Conservation (phyloP, 192 early-diverging fungal genomes). For the Chytriomyces sp. region DNA sequence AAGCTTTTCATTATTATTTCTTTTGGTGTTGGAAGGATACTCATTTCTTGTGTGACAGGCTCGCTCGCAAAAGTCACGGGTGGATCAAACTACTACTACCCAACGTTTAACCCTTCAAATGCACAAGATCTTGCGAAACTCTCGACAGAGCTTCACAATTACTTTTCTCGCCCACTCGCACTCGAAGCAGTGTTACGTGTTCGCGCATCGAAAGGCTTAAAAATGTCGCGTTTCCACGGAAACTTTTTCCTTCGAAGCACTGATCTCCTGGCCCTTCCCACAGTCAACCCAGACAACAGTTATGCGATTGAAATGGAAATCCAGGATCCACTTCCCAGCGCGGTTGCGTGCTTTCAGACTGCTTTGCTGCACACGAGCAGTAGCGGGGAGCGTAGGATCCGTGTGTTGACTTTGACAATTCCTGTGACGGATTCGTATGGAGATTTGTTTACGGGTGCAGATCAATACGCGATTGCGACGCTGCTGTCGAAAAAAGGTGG, state of each 20-base stretch:
- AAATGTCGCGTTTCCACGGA: slow-evolving; percentile 92
- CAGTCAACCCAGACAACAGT: slow-evolving; percentile 88
- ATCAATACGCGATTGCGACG: slow-evolving; percentile 82
- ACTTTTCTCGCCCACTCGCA: slow-evolving; percentile 78
- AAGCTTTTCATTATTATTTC: slow-evolving; percentile 37
- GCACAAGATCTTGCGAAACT: slow-evolving; percentile 85
- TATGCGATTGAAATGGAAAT: slow-evolving; percentile 84
- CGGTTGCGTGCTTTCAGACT: slow-evolving; percentile 91
- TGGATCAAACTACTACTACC: slow-evolving; percentile 88
- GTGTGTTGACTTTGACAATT: slow-evolving; percentile 87
- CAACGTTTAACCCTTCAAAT: slow-evolving; percentile 81
- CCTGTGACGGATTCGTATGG: slow-evolving; percentile 82
- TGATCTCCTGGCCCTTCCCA: slow-evolving; percentile 89
- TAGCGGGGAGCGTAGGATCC: slow-evolving; percentile 84
- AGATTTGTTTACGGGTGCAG: slow-evolving; percentile 82
- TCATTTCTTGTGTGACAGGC: slow-evolving; percentile 42
- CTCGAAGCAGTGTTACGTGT: slow-evolving; percentile 95
- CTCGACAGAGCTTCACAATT: slow-evolving; percentile 78
- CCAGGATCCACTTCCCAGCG: slow-evolving; percentile 73
- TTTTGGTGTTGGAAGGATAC: too few relatives aligned
- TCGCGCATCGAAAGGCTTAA: slow-evolving; percentile 86
- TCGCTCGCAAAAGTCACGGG: slow-evolving; percentile 84
- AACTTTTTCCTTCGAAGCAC: slow-evolving; percentile 97
- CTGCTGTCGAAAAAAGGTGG: slow-evolving; percentile 85
- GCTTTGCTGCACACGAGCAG: slow-evolving; percentile 92